Percentiles rank a stretch among this genome's conserved stretches.
phyloP scores from a whole-genome alignment of 2,329 filamentous ascomycete genomes.

The Stachybotrys elegans region DNA sequence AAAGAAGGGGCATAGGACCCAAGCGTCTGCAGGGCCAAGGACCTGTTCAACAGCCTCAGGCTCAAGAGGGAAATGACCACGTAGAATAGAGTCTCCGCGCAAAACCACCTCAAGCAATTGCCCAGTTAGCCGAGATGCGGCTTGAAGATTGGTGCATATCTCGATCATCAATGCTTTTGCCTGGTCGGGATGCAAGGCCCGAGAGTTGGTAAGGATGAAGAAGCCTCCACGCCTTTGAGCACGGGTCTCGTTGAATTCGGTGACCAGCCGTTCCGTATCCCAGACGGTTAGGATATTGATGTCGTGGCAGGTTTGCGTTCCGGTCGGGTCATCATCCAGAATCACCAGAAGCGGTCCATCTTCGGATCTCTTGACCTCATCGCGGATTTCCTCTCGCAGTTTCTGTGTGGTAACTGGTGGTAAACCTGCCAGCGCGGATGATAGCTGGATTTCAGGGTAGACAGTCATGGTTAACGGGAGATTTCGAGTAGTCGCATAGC shows the following conservation, averaged over 20 bases:
- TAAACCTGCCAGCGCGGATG: too few relatives aligned
- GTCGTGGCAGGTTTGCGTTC: slow-evolving; percentile 57
- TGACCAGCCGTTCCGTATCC: slow-evolving; percentile 36
- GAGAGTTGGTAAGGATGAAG: slow-evolving; percentile 57
- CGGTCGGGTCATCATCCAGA: slow-evolving; percentile 53
- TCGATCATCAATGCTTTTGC: slow-evolving; percentile 42
- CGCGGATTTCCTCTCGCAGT: neutral
- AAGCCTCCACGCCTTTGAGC: slow-evolving; percentile 43
- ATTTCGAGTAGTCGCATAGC: too few relatives aligned
- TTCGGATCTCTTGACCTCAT: neutral
- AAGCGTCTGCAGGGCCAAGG: slow-evolving; percentile 44
- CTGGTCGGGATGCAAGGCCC: slow-evolving; percentile 44
- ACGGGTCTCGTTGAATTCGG: slow-evolving; percentile 34
- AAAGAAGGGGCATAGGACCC: slow-evolving; percentile 55
- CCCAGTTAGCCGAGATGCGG: slow-evolving; percentile 32
- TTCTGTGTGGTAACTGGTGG: neutral
- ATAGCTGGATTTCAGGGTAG: too few relatives aligned
- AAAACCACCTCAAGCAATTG: slow-evolving; percentile 49
- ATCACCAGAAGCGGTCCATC: slow-evolving; percentile 31
- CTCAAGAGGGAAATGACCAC: slow-evolving; percentile 53
- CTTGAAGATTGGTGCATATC: slow-evolving; percentile 44
- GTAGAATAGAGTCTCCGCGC: slow-evolving; percentile 50
- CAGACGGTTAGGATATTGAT: slow-evolving; percentile 51
- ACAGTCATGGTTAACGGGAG: too few relatives aligned
- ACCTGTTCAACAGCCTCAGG: slow-evolving; percentile 45